phyloP scores from a whole-genome alignment of 345 rosid species.

The Lepidium sativum region DNA sequence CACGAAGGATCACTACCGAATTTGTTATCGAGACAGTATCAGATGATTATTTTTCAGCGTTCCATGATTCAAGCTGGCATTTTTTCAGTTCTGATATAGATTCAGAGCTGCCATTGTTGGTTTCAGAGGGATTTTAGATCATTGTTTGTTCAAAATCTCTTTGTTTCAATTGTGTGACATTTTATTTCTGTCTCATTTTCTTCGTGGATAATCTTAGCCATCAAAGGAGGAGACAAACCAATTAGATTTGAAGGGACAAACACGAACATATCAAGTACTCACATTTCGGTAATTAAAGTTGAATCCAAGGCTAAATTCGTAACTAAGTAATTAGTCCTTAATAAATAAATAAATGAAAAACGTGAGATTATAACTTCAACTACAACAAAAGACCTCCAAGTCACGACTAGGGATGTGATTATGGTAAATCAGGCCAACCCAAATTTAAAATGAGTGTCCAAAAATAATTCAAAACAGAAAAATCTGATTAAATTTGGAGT shows the following conservation, averaged over 20 bases:
- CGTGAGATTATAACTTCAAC: not conserved
- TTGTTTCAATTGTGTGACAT: not conserved
- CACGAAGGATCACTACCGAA: constrained; percentile 37
- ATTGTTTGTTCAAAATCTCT: not conserved
- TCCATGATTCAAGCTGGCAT: constrained; percentile 95
- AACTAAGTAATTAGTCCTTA: too few relatives aligned
- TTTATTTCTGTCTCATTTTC: not conserved
- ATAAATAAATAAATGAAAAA: not conserved
- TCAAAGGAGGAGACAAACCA: not conserved
- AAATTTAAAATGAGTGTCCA: too few relatives aligned
- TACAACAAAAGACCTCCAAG: not conserved
- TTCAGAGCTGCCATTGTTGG: constrained; percentile 30
- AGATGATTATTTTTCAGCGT: constrained; percentile 68
- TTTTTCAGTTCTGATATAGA: constrained; percentile 48
- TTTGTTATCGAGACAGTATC: constrained; percentile 38
- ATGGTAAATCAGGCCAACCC: too few relatives aligned
- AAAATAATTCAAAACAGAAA: too few relatives aligned
- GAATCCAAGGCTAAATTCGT: too few relatives aligned
- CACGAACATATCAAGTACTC: too few relatives aligned
- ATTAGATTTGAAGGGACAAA: not conserved
- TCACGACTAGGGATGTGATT: too few relatives aligned
- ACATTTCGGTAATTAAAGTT: too few relatives aligned
- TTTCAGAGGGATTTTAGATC: not conserved
- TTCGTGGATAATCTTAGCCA: not conserved
- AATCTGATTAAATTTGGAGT: too few relatives aligned